Percentiles rank a stretch among this genome's conserved stretches.
Evolutionary conservation across 1,284 basidiomycete genomes (phyloP).

Genomic region (Tremellales sp.): DNA sequence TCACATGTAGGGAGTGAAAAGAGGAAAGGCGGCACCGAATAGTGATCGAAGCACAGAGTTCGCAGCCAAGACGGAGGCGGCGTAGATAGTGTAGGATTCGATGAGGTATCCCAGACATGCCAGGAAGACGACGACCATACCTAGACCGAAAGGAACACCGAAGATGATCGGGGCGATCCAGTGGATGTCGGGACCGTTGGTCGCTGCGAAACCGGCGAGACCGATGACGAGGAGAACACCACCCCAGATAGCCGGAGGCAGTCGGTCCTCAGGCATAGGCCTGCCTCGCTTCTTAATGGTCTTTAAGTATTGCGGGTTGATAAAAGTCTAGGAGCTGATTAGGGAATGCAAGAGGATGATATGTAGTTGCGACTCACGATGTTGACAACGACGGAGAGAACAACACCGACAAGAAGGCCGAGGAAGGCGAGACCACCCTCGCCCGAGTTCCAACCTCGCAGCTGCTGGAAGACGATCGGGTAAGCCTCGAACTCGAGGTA

Average conservation of each 20-base stretch:
- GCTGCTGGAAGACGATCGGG: conserved; percentile 61
- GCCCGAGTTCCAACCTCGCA: conserved; percentile 59
- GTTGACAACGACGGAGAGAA: conserved; percentile 30
- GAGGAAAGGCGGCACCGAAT: conserved; percentile 62
- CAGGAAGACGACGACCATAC: conserved; percentile 61
- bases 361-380: conserved; percentile 6
- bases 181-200: conserved; percentile 41
- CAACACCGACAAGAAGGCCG: conserved; percentile 61
- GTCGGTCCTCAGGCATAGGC: conserved; percentile 59
- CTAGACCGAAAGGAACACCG: conserved; percentile 61
- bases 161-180: conserved; percentile 59
- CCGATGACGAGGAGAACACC: conserved; percentile 44
- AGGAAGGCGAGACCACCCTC: conserved; percentile 63
- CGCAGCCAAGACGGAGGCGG: conserved; percentile 62
- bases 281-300: conserved; percentile 50
- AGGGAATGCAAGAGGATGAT: conserved; percentile 1
- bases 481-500: conserved; percentile 30
- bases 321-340: conserved; percentile 17
- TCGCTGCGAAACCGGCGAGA: conserved; percentile 47
- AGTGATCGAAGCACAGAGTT: conserved; percentile 65
- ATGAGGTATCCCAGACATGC: conserved; percentile 61
- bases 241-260: conserved; percentile 55
- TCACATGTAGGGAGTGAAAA: conserved; percentile 51
- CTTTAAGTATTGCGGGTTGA: conserved; percentile 58
- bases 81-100: conserved; percentile 56